These are phyloP conservation scores for Penicillium psychrofluorescens DNA, from an alignment of 495 filamentous ascomycete species.

Conservation along the genomic window DNA sequence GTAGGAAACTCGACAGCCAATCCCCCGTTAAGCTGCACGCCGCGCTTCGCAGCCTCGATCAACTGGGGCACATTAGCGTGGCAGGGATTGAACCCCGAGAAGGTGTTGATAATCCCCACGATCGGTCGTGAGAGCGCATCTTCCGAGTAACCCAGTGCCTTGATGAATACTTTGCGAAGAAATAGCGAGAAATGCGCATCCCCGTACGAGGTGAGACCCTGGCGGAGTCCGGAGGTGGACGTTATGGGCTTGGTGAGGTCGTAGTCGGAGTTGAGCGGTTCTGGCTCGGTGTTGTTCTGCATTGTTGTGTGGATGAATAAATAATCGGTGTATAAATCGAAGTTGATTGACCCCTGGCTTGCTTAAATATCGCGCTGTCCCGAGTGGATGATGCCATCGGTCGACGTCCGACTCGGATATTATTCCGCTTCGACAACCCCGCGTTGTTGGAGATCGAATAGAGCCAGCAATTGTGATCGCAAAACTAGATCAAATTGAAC, in stretches of 20 bases:
- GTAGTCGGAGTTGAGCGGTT: slow-evolving; percentile 38
- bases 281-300: neutral
- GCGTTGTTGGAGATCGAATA: too few relatives aligned
- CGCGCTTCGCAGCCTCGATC: slow-evolving; percentile 56
- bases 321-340: too few relatives aligned
- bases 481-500: too few relatives aligned
- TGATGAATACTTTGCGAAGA: slow-evolving; percentile 64
- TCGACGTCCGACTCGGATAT: too few relatives aligned
- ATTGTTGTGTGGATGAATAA: neutral
- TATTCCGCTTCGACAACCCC: too few relatives aligned
- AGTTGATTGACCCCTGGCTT: too few relatives aligned
- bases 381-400: too few relatives aligned
- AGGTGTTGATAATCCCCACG: slow-evolving; percentile 60
- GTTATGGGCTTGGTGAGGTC: slow-evolving; percentile 42
- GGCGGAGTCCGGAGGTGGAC: slow-evolving; percentile 45
- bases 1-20: slow-evolving; percentile 61
- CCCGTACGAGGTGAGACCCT: slow-evolving; percentile 58
- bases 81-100: slow-evolving; percentile 61
- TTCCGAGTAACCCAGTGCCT: slow-evolving; percentile 60
- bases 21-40: slow-evolving; percentile 53
- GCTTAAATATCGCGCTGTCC: too few relatives aligned
- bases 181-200: slow-evolving; percentile 65
- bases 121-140: slow-evolving; percentile 59
- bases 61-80: slow-evolving; percentile 62
- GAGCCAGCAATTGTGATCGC: too few relatives aligned